Conservation (phyloP, 2,329 filamentous ascomycete genomes). For the Alternaria postmessia region DNA sequence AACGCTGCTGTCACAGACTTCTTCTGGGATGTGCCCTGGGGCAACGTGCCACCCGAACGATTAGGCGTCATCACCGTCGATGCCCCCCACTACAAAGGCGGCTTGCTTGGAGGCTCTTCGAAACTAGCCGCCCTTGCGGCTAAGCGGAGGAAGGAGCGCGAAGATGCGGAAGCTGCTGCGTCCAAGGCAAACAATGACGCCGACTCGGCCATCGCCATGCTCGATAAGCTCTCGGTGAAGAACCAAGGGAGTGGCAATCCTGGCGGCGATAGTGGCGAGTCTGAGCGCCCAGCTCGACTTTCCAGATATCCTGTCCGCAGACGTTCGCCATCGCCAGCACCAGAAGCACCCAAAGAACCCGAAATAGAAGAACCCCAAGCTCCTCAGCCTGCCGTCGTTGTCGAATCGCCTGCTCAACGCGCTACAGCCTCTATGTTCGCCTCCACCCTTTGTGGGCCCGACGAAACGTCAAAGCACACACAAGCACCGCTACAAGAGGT, state of each 20-base stretch:
- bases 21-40: constrained; percentile 88
- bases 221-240: constrained; percentile 54
- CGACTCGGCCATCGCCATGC: constrained; percentile 52
- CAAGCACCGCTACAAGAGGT: constrained; percentile 23
- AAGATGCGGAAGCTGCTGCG: constrained; percentile 60
- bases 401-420: constrained; percentile 50
- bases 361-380: constrained; percentile 24
- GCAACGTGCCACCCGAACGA: constrained; percentile 72
- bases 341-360: constrained; percentile 21
- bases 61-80: constrained; percentile 70
- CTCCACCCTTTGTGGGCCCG: constrained; percentile 55
- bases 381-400: constrained; percentile 28
- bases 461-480: constrained; percentile 9
- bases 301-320: constrained; percentile 41
- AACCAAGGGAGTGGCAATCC: constrained; percentile 18
- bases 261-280: background rate
- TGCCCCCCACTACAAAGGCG: constrained; percentile 65
- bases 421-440: constrained; percentile 62
- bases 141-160: constrained; percentile 82
- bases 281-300: constrained; percentile 16
- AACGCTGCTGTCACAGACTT: constrained; percentile 58
- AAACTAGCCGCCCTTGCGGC: constrained; percentile 92
- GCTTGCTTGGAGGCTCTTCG: constrained; percentile 81
- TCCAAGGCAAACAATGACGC: constrained; percentile 26
- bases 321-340: constrained; percentile 39